Evolutionary conservation across 1,284 basidiomycete species (phyloP), one percentile per base, ranked within the genome.

Genomic region (Porogramme epimiltina): DNA sequence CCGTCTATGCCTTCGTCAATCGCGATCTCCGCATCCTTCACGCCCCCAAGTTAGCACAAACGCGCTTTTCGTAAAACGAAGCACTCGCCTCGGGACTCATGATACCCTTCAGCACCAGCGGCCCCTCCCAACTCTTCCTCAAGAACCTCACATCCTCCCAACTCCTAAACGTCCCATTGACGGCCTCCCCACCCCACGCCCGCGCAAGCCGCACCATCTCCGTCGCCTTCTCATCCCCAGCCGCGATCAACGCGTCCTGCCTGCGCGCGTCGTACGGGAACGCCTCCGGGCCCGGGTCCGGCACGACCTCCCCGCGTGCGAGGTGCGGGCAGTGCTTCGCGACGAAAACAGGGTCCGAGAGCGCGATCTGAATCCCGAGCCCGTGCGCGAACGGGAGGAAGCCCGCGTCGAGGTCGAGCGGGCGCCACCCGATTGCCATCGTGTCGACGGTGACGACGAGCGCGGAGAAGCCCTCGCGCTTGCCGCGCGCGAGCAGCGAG

Each of bases 301-400:
- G 28, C 28, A 31, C 8, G 15, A 31, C n/a, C 43, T 77, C 75
- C 45, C 54, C 53, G 10, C 74, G 66, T 13, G 65, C 25, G 34
- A 5, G 59, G 23, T 74, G 65, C 3, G 78, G 72, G 10, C 5
- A 6, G 5, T 6, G 13, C 58, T 78, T 66, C 23, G 66, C 66
- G 85, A 89, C 88, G 67, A 89, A 89, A 16, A 82, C 70, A 0
- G 90, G 89, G 66, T 93, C 89, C 2, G 82, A 80, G 9, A 68
- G 69, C 31, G 82, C 85, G 36, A 84, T 72, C 61, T 85, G 80
- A 37, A 71, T 66, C 2, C 86, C 85, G 19, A 82, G 69, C 18
- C 84, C 84, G 54, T 86, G 81, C 4, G 67, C 63, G 63, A 88
- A 83, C 5, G 87, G 87, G 23, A 84, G 73, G 66, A 84, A 90